These are phyloP conservation scores for Nicotiana attenuata DNA, from an alignment of 257 asterid species.

Conservation along the genomic window DNA sequence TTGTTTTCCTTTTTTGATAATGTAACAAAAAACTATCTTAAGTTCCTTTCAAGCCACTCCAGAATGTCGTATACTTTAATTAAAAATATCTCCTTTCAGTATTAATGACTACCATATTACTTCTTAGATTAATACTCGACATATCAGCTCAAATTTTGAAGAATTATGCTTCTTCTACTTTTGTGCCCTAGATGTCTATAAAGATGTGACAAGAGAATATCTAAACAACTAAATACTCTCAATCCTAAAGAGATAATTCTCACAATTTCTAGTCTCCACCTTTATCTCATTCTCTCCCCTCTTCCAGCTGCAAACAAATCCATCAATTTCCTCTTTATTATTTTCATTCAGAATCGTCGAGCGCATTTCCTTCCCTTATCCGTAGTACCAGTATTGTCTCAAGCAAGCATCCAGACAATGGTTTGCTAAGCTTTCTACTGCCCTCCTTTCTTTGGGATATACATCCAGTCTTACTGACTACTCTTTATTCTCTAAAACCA, in stretches of 20 bases:
- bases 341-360: too few species aligned
- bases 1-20: background rate
- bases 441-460: too few species aligned
- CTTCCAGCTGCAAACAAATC: background rate
- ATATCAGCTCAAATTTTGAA: background rate
- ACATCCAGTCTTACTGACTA: too few species aligned
- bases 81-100: background rate
- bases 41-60: background rate
- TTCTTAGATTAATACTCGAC: background rate
- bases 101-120: background rate
- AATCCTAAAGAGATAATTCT: background rate
- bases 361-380: too few species aligned
- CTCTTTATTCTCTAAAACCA: too few species aligned
- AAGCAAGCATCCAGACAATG: too few species aligned
- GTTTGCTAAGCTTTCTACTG: too few species aligned
- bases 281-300: background rate
- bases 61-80: background rate
- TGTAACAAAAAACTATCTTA: too few species aligned
- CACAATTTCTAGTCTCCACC: background rate
- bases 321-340: background rate
- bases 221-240: background rate
- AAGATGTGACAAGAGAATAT: background rate
- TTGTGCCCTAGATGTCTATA: background rate
- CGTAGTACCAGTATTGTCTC: too few species aligned
- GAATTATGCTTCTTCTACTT: background rate